These are phyloP conservation scores for Aspergillus mulundensis DNA, from an alignment of 495 filamentous ascomycete species.

Conservation along the genomic window DNA sequence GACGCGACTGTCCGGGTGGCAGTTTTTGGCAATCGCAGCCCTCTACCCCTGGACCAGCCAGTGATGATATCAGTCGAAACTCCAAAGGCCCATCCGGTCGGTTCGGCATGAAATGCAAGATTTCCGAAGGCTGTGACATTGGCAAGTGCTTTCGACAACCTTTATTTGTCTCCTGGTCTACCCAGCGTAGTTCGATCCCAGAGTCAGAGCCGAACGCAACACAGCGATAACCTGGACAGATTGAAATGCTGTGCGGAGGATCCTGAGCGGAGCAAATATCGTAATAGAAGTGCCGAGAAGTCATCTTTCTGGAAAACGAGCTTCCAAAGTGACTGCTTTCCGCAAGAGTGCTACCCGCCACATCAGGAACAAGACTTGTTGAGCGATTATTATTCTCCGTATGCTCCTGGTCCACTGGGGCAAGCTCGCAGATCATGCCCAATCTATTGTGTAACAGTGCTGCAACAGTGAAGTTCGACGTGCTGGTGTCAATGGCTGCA, in stretches of 20 bases:
- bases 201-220: conserved; percentile 67
- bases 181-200: conserved; percentile 71
- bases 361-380: neutral
- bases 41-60: conserved; percentile 46
- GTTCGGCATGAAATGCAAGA: conserved; percentile 62
- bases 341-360: neutral
- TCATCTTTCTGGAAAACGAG: conserved; percentile 24
- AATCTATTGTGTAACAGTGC: conserved; percentile 58
- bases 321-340: neutral
- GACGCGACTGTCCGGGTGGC: conserved; percentile 20
- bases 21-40: conserved; percentile 33
- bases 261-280: conserved; percentile 63
- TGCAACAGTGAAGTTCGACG: conserved; percentile 53
- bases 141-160: conserved; percentile 61
- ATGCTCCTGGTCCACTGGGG: neutral
- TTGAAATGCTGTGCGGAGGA: conserved; percentile 62
- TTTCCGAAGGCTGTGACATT: conserved; percentile 62
- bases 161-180: conserved; percentile 57
- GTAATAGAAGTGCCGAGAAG: conserved; percentile 40
- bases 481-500: conserved; percentile 62
- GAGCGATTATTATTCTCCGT: neutral
- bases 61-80: conserved; percentile 64
- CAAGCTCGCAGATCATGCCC: conserved; percentile 60
- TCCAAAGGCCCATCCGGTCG: conserved; percentile 40
- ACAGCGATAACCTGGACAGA: conserved; percentile 64